Evolutionary conservation across 108 stramenopile genomes (phyloP).

Genomic region (Cylindrotheca closterium): DNA sequence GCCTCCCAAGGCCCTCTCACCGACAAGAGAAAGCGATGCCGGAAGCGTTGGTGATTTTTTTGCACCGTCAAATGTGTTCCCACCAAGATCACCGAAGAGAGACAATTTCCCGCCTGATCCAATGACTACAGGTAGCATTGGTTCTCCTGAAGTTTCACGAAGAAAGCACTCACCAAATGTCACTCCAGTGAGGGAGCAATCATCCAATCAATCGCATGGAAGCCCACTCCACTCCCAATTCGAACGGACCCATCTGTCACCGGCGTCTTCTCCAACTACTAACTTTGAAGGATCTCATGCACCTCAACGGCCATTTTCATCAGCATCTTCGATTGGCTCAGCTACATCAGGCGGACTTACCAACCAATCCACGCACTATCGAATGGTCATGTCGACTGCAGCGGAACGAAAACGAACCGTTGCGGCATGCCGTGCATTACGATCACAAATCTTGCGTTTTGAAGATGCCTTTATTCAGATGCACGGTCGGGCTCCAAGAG

Average conservation of each 20-base stretch:
- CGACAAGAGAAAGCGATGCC: conserved; percentile 4
- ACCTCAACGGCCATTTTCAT: conserved; percentile 39
- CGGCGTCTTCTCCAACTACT: too few species aligned
- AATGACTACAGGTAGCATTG: too few species aligned
- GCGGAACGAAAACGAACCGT: conserved; percentile 85
- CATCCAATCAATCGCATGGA: conserved; percentile 1
- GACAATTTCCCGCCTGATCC: conserved; percentile 24
- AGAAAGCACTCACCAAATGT: not conserved
- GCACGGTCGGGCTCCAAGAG: conserved; percentile 79
- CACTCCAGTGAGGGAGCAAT: conserved; percentile 10
- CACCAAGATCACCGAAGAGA: not conserved
- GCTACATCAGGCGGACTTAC: conserved; percentile 14
- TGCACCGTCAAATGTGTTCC: conserved; percentile 24
- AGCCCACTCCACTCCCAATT: too few species aligned
- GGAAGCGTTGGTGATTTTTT: not conserved
- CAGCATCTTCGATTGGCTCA: conserved; percentile 34
- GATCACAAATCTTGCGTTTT: conserved; percentile 85
- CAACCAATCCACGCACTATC: conserved; percentile 55
- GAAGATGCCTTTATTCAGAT: conserved; percentile 81
- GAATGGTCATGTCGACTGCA: conserved; percentile 82
- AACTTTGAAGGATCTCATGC: conserved; percentile 39
- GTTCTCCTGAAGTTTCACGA: conserved; percentile 16
- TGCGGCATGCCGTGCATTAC: conserved; percentile 83
- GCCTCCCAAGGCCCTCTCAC: conserved; percentile 18
- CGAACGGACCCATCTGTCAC: too few species aligned